Conservation (phyloP, 108 stramenopile species). For the Thalassiosira profunda region DNA sequence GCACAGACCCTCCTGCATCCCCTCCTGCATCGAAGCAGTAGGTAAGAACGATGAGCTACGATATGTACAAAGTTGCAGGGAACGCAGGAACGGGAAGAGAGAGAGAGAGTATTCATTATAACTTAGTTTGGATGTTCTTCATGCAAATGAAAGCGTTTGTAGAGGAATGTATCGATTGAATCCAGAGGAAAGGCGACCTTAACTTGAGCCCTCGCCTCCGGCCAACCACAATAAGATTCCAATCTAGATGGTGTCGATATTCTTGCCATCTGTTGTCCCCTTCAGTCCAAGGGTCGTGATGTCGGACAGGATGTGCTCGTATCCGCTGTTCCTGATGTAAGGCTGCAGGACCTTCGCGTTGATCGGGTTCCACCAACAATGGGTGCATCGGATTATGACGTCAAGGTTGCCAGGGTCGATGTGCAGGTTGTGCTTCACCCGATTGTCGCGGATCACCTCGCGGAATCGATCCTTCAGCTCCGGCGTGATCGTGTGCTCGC, state of each 20-base stretch:
- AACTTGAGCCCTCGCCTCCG: too few species aligned
- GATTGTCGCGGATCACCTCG: constrained; percentile 85
- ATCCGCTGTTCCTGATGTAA: constrained; percentile 78
- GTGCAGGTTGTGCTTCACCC: constrained; percentile 91
- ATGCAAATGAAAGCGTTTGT: too few species aligned
- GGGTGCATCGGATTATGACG: constrained; percentile 90
- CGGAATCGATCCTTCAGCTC: constrained; percentile 87
- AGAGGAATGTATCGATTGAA: too few species aligned
- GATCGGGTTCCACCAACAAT: constrained; percentile 98
- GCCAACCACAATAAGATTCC: too few species aligned
- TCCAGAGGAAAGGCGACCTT: too few species aligned
- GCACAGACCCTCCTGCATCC: constrained; percentile 20
- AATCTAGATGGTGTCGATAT: constrained; percentile 49
- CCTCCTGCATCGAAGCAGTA: too few species aligned
- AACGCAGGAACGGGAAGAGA: constrained; percentile 4
- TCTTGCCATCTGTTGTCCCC: constrained; percentile 51
- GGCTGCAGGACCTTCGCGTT: constrained; percentile 87
- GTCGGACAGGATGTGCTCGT: constrained; percentile 79
- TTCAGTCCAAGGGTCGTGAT: constrained; percentile 72
- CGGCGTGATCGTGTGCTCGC: constrained; percentile 90
- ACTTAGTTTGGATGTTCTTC: too few species aligned
- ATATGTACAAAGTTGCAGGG: background rate
- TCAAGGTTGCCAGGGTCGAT: constrained; percentile 87
- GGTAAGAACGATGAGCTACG: too few species aligned
- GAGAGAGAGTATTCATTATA: too few species aligned